Conservation (phyloP, 345 rosid species). For the Gossypium raimondii region DNA sequence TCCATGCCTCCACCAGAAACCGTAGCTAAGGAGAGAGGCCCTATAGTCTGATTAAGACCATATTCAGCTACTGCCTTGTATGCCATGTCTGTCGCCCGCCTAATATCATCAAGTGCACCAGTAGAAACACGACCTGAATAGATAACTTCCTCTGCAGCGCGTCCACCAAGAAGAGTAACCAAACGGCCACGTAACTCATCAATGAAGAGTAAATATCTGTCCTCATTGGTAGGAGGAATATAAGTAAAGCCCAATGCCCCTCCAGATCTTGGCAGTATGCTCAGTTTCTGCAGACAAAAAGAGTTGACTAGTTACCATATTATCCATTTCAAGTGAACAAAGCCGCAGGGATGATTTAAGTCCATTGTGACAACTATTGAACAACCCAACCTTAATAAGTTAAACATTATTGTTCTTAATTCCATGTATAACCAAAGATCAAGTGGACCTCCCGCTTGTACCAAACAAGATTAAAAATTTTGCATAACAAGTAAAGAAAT, state of each 20-base stretch:
- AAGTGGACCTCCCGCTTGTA: neutral
- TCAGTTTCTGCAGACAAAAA: slow-evolving; percentile 59
- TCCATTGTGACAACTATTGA: neutral
- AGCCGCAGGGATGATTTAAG: neutral
- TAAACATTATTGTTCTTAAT: neutral
- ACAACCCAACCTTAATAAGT: neutral
- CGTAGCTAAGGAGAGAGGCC: slow-evolving; percentile 80
- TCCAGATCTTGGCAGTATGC: slow-evolving; percentile 97
- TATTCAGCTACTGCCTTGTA: slow-evolving; percentile 97
- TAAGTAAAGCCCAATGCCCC: slow-evolving; percentile 95
- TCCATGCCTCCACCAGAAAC: slow-evolving; percentile 87
- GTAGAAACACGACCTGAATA: slow-evolving; percentile 92
- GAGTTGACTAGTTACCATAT: neutral
- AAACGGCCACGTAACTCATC: slow-evolving; percentile 91
- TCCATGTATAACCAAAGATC: neutral
- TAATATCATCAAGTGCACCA: slow-evolving; percentile 93
- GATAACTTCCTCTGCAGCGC: slow-evolving; percentile 93
- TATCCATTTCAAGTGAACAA: slow-evolving; percentile 4
- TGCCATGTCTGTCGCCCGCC: slow-evolving; percentile 93
- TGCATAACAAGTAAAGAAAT: too few species aligned
- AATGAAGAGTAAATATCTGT: slow-evolving; percentile 84
- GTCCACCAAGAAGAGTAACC: slow-evolving; percentile 97
- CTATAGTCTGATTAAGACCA: slow-evolving; percentile 82
- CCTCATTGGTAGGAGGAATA: slow-evolving; percentile 75
- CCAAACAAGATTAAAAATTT: too few species aligned